Base-by-base conservation (phyloP, 208 protist genomes). In the Acanthamoeba sp. region DNA sequence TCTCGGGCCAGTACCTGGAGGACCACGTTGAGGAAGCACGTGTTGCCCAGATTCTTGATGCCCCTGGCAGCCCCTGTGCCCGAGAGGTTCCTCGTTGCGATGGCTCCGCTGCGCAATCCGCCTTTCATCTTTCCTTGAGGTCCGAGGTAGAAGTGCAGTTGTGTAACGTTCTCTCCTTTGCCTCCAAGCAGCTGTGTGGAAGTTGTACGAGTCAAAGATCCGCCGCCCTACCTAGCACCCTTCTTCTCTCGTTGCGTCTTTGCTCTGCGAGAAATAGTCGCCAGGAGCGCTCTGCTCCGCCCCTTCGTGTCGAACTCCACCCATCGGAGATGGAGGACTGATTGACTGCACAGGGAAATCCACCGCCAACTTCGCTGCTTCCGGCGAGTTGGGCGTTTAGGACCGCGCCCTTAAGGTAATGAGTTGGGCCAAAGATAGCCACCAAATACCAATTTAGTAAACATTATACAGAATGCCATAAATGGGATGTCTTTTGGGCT, bases 11-110 rank as follows among this genome's bases (percentile, higher is more conserved):
- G 42, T 52, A 88, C 80, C 80, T 88, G 80, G 9, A 88, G 80
- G 24, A 88, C 32, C 0, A 88, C 80, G 80, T 88, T 88, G 45
- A 88, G 80, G 80, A 64, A 88, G 80, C 80, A 88, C 14, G 80
- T 88, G 45, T 88, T 88, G 45, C 80, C 80, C 38, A 88, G 50
- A 29, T 88, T 88, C 80, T 88, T 88, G 48, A 88, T 88, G 22
- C 80, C 80, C 34, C 64, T 73, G n/a, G 27, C 64, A n/a, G n/a
- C n/a, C n/a, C n/a, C n/a, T n/a, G n/a, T n/a, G 34, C 64, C 52
- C 29, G 59, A 18, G 5, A 10, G 34, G 22, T 69, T 69, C 59
- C 59, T 69, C 7, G n/a, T 6, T 5, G 29, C 59, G n/a, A 69
- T 36, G 29, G 18, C n/a, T 7, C 59, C 59, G n/a, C n/a, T 69